These are phyloP conservation scores for Haematococcus lacustris DNA, from an alignment of 139 green algal genomes.

Conservation along the genomic window DNA sequence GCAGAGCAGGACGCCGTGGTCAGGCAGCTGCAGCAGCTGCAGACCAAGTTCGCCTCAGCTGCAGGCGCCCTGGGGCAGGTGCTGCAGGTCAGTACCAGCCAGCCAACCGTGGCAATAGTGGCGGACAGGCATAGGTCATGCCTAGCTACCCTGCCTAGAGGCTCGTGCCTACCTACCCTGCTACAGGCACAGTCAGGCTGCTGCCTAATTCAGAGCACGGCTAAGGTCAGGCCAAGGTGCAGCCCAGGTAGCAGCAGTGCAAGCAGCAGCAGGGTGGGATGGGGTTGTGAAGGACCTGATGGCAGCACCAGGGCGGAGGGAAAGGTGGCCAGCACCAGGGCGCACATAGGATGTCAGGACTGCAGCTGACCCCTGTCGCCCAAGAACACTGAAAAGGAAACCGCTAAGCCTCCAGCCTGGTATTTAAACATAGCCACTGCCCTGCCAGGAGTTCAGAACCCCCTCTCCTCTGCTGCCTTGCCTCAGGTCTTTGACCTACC, in stretches of 20 bases:
- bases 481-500: not conserved
- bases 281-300: not conserved
- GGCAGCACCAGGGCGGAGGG: not conserved
- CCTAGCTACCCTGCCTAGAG: not conserved
- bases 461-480: not conserved
- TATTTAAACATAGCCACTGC: not conserved
- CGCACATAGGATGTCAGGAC: no score
- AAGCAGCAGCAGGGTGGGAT: no score
- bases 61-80: not conserved
- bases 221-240: not conserved
- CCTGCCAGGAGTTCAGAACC: not conserved
- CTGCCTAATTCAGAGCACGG: not conserved
- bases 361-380: not conserved
- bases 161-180: not conserved
- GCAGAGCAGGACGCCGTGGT: not conserved
- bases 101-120: not conserved
- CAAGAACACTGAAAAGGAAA: not conserved
- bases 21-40: not conserved
- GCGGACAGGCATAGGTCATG: not conserved
- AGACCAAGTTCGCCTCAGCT: not conserved
- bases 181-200: not conserved
- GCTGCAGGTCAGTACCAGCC: no score
- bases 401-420: no score
- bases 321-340: no score
- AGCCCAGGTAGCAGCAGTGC: not conserved